Conservation (phyloP, 2,329 filamentous ascomycete genomes). For the Verticillium albo-atrum region DNA sequence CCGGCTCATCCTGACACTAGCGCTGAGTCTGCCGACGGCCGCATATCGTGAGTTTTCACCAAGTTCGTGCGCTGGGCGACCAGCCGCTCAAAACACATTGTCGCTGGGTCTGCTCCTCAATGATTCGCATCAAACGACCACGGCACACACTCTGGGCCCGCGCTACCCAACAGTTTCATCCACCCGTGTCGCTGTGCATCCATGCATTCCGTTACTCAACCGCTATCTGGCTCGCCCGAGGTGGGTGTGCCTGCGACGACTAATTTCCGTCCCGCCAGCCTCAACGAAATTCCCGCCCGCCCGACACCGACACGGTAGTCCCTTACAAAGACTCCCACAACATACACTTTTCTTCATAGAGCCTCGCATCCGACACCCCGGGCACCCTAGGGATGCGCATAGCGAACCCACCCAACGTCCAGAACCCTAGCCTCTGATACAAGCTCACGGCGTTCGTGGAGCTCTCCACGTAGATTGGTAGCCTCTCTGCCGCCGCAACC, state of each 20-base stretch:
- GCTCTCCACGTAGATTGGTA: conserved; percentile 32
- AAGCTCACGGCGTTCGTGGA: conserved; percentile 31
- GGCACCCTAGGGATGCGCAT: no score
- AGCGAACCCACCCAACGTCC: no score
- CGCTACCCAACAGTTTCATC: no score
- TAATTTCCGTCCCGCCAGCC: conserved; percentile 3
- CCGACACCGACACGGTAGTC: conserved; percentile 36
- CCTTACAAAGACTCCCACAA: conserved; percentile 35
- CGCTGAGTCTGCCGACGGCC: neutral
- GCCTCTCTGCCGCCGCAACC: conserved; percentile 22
- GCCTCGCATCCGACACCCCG: no score
- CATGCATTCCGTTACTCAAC: no score
- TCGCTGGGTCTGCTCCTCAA: neutral
- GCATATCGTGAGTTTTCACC: neutral
- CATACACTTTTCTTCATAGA: no score
- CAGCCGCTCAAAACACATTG: no score
- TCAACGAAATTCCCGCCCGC: conserved; percentile 9
- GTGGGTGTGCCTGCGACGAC: neutral
- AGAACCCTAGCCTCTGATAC: conserved; percentile 27
- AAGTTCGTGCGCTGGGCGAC: neutral
- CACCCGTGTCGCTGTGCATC: no score
- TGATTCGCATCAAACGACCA: neutral
- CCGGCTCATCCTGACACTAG: neutral
- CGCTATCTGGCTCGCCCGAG: no score
- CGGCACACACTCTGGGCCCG: neutral